Evolutionary conservation across 208 protist genomes (phyloP), one percentile per base, ranked within the genome.

Genomic region (Wallacemonas sp.): DNA sequence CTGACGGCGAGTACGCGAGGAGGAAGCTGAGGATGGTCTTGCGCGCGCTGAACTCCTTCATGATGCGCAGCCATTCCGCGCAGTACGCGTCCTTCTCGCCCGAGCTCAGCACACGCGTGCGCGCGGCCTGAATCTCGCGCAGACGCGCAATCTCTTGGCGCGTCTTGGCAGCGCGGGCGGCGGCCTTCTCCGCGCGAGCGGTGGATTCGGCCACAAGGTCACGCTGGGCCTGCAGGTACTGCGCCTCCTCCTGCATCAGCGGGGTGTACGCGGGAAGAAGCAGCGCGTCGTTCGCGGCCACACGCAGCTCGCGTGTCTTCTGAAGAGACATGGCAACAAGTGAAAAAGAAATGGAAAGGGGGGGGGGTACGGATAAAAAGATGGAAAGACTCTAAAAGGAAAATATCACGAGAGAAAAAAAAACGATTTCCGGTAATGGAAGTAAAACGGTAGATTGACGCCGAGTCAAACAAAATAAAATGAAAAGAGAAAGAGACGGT

Each of bases 41-140:
- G 26, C 83, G 83, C 64, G 64, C 62, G 0, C 61, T 50, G 57
- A 86, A 86, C 70, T 86, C 83, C 64, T 79, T 78, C 67, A 85
- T 48, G 39, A 82, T 39, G 31, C 31, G 32, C 38, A 71, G 62
- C 73, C 76, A 88, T 61, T 57, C 68, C 18, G 14, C 39, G 29
- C 57, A 62, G 61, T 86, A 83, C 12, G 42, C 46, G 14, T 39
- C 65, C 29, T 44, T 46, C 55, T 77, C 69, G 54, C 25, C 61
- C 28, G 52, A 23, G 7, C 38, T 61, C 2, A 52, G 42, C 29
- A 33, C 41, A 52, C 23, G 31, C 11, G 18, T 65, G 3, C n/a
- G 36, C 41, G 38, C 12, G 12, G 52, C 26, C 31, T 59, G 31
- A 23, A 59, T 31, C n/a, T 59, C 52, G 32, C 54, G 39, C 46